These are phyloP conservation scores for Apiospora hydei DNA, from an alignment of 2,329 filamentous ascomycete genomes.

Conservation along the genomic window DNA sequence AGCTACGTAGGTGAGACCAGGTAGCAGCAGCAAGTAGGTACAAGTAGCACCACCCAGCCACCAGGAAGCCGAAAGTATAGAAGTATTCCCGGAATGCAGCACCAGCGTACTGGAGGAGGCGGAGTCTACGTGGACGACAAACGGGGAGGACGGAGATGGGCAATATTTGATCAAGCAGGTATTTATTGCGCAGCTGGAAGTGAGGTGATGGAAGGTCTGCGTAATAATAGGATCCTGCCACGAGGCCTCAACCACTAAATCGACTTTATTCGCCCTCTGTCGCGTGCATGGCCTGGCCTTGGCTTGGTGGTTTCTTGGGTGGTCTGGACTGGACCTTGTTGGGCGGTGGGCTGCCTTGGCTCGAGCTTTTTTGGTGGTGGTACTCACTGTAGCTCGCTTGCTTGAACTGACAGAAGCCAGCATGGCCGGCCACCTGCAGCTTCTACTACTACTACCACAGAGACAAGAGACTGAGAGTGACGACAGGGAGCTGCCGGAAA, in stretches of 20 bases:
- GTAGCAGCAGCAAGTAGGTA: neutral
- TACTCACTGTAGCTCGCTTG: neutral
- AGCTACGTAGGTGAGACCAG: neutral
- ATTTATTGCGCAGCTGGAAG: neutral
- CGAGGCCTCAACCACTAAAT: neutral
- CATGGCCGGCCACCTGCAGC: neutral
- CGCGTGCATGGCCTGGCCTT: neutral
- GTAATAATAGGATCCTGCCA: conserved; percentile 3
- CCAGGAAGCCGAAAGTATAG: neutral
- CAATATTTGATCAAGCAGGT: neutral
- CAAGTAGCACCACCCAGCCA: no score
- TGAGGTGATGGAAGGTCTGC: neutral
- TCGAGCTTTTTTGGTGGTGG: neutral
- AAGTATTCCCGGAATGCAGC: neutral
- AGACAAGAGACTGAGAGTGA: no score
- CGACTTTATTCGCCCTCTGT: neutral
- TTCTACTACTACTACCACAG: no score
- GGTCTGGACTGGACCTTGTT: neutral
- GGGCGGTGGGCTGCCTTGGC: neutral
- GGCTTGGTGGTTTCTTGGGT: conserved; percentile 8
- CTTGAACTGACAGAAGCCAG: neutral
- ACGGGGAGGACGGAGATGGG: neutral
- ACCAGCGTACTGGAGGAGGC: neutral
- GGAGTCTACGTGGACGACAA: neutral
- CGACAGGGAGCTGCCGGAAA: conserved; percentile 12